phyloP scores from a whole-genome alignment of 164 flowering plant genomes.

The Kingdonia uniflora region DNA sequence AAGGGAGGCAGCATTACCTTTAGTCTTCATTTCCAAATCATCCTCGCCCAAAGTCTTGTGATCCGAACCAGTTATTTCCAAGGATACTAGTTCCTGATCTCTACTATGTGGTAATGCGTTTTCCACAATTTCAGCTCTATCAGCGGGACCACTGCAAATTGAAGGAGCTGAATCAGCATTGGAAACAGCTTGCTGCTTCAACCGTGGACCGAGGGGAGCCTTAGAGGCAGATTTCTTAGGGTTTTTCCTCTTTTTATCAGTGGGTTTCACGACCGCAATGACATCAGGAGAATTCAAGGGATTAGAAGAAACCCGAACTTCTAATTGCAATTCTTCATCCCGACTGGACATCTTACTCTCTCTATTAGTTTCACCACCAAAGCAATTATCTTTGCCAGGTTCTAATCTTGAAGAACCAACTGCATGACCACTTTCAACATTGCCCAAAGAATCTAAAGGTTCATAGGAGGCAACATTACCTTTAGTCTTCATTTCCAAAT shows the following conservation, averaged over 20 bases:
- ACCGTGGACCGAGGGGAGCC: conserved; percentile 6
- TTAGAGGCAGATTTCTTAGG: conserved; percentile 7
- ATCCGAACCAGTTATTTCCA: not conserved
- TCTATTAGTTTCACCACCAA: conserved; percentile 1
- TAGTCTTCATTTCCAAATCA: conserved; percentile 6
- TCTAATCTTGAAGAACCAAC: not conserved
- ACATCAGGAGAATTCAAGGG: no score
- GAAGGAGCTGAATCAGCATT: conserved; percentile 7
- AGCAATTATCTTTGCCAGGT: no score
- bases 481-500: conserved; percentile 5
- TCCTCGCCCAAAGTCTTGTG: conserved; percentile 1
- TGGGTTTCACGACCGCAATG: no score
- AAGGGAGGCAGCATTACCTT: conserved; percentile 9
- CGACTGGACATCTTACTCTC: no score
- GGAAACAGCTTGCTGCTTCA: conserved; percentile 10
- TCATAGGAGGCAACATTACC: conserved; percentile 12
- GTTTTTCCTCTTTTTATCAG: no score
- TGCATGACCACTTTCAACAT: not conserved
- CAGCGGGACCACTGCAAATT: conserved; percentile 2
- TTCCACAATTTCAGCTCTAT: no score
- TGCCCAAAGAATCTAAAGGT: conserved; percentile 11
- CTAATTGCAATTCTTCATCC: no score
- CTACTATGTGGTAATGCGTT: no score
- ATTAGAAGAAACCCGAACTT: no score
- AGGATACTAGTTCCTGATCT: no score